Evolutionary conservation across 192 early-diverging fungal species (phyloP).

Genomic region (Dissophora globulifera): DNA sequence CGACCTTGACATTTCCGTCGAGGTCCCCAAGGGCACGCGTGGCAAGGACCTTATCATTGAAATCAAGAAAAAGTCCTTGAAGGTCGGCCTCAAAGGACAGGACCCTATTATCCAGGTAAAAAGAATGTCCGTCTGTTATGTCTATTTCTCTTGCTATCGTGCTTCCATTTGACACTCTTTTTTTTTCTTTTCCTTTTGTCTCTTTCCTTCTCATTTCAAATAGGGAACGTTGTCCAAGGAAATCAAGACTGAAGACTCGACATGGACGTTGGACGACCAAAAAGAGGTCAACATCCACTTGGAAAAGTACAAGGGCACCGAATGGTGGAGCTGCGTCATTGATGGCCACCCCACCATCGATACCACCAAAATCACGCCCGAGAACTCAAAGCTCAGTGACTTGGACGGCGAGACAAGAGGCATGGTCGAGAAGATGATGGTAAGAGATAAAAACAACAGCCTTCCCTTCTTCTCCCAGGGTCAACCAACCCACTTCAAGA

Average conservation of each 20-base stretch:
- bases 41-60: constrained; percentile 72
- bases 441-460: constrained; percentile 35
- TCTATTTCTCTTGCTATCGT: neutral
- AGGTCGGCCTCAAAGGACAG: constrained; percentile 77
- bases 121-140: neutral
- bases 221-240: constrained; percentile 78
- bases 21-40: constrained; percentile 78
- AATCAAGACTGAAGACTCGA: constrained; percentile 81
- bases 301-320: constrained; percentile 83
- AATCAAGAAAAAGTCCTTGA: constrained; percentile 73
- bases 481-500: no score
- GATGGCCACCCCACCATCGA: constrained; percentile 85
- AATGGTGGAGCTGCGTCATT: constrained; percentile 93
- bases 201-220: neutral
- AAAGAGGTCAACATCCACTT: constrained; percentile 80
- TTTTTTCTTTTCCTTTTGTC: neutral
- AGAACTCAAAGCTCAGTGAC: constrained; percentile 88
- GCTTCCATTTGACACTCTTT: neutral
- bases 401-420: constrained; percentile 89
- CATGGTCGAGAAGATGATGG: constrained; percentile 99
- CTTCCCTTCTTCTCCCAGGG: no score
- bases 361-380: constrained; percentile 88
- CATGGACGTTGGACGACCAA: constrained; percentile 83
- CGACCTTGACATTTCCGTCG: constrained; percentile 81
- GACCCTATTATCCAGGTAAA: constrained; percentile 77